Evolutionary conservation across 2,329 filamentous ascomycete genomes (phyloP).

Genomic region (Xylariales sp.): DNA sequence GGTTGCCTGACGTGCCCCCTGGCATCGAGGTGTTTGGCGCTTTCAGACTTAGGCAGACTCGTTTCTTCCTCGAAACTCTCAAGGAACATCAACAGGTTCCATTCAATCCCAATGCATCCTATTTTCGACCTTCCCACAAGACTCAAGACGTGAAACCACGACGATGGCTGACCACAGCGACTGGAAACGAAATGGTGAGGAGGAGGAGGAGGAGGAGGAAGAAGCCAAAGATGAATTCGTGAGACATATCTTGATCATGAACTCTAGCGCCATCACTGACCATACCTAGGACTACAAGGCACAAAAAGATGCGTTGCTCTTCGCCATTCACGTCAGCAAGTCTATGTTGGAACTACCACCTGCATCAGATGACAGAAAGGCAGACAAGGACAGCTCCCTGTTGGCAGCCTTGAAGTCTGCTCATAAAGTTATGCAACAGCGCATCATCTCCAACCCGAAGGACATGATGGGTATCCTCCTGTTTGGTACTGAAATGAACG

Average conservation of each 20-base stretch:
- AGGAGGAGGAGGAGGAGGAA: constrained; percentile 64
- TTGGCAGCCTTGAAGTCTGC: constrained; percentile 88
- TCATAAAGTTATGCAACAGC: constrained; percentile 93
- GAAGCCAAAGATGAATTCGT: constrained; percentile 63
- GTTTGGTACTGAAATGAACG: constrained; percentile 83
- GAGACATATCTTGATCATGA: too few relatives aligned
- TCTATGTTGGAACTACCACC: constrained; percentile 76
- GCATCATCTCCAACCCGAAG: constrained; percentile 92
- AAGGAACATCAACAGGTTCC: too few relatives aligned
- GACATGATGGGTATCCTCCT: constrained; percentile 96
- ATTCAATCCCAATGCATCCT: too few relatives aligned
- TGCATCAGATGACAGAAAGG: constrained; percentile 64
- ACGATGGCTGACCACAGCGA: constrained; percentile 22
- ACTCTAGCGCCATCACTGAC: too few relatives aligned
- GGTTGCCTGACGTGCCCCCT: constrained; percentile 9
- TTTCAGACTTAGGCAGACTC: neutral
- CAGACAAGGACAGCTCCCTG: constrained; percentile 71
- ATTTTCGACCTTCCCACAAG: too few relatives aligned
- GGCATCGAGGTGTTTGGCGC: constrained; percentile 1
- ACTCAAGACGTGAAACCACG: too few relatives aligned
- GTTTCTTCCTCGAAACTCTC: too few relatives aligned
- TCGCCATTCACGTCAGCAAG: constrained; percentile 86
- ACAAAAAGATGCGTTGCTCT: constrained; percentile 95
- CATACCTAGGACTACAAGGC: constrained; percentile 87
- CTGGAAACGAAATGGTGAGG: constrained; percentile 45